Evolutionary conservation across 208 protist genomes (phyloP).

Genomic region (Trypanosoma mega): DNA sequence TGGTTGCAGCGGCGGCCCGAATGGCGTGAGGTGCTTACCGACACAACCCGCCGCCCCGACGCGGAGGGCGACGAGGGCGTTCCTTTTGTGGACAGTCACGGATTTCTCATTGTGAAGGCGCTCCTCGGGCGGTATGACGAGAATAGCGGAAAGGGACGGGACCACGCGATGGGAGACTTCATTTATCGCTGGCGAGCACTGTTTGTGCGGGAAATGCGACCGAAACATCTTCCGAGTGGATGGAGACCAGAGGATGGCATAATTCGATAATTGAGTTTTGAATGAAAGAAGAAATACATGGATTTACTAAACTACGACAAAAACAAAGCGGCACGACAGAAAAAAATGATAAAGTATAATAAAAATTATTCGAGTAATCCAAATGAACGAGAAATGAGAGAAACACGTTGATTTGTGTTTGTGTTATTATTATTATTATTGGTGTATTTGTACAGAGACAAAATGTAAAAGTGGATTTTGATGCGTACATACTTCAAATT

Average conservation of each 20-base stretch:
- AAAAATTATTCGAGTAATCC: too few species aligned
- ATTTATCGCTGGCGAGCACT: slow-evolving; percentile 54
- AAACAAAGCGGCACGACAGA: too few species aligned
- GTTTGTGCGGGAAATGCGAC: slow-evolving; percentile 42
- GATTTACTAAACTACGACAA: too few species aligned
- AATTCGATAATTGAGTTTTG: slow-evolving; percentile 17
- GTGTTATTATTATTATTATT: slow-evolving; percentile 11
- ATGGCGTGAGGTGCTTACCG: slow-evolving; percentile 20
- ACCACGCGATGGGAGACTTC: slow-evolving; percentile 59
- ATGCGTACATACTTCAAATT: too few species aligned
- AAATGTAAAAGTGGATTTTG: background rate
- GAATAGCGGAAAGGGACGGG: slow-evolving; percentile 20
- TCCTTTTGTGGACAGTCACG: slow-evolving; percentile 50
- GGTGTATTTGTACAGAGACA: slow-evolving; percentile 2
- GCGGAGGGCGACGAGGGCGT: slow-evolving; percentile 7
- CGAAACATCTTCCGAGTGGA: slow-evolving; percentile 41
- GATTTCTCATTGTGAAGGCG: slow-evolving; percentile 42
- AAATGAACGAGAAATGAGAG: too few species aligned
- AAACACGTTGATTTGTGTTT: slow-evolving; percentile 6
- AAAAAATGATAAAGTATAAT: too few species aligned
- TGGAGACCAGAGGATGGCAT: slow-evolving; percentile 63
- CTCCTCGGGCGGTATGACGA: slow-evolving; percentile 46
- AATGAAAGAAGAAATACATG: slow-evolving; percentile 5
- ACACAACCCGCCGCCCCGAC: slow-evolving; percentile 31
- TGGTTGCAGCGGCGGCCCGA: slow-evolving; percentile 40